Evolutionary conservation across 768 basidiomycete species (phyloP), one percentile per base, ranked within the genome.

Genomic region (Russula earlei): DNA sequence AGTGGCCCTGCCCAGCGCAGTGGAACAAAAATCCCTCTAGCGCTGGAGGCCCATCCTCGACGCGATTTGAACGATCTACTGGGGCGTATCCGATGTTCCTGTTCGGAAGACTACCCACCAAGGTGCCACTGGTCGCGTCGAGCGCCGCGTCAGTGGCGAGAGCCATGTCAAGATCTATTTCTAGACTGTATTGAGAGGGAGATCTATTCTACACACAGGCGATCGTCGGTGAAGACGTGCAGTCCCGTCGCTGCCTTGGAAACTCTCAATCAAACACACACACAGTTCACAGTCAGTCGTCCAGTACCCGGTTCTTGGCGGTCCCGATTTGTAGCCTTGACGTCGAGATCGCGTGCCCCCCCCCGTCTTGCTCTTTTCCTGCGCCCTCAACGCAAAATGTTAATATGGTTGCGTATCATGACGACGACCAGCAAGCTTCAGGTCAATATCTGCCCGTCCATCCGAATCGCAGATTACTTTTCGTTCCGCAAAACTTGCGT

Each of bases 191-290:
- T 56, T 40, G 15, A 31, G 6, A n/a, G n/a, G n/a, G n/a, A n/a
- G n/a, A n/a, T n/a, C n/a, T n/a, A n/a, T n/a, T n/a, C n/a, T n/a
- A 1, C 10, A 25, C 42, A 46, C 19, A 34, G 24, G 50, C 50
- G 50, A 47, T 47, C 37, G 44, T 52, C 45, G 44, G 50, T 17
- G 37, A 41, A 34, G 43, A 19, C 9, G 31, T 48, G 38, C 24
- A 15, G n/a, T 47, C 9, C 19, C 45, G 36, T 42, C 36, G 55
- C 56, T 41, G 12, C 44, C 56, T 52, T 49, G 56, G 45, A 47
- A 33, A 41, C 49, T 37, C 49, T 22, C 42, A 22, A 49, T 49
- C 33, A 49, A n/a, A 44, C n/a, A n/a, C 31, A 24, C 29, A 31
- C 5, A 10, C 10, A 5, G 10, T 31, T 31, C 29, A 4, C 10